Conservation (phyloP, 495 filamentous ascomycete species). For the Monascus purpureus region DNA sequence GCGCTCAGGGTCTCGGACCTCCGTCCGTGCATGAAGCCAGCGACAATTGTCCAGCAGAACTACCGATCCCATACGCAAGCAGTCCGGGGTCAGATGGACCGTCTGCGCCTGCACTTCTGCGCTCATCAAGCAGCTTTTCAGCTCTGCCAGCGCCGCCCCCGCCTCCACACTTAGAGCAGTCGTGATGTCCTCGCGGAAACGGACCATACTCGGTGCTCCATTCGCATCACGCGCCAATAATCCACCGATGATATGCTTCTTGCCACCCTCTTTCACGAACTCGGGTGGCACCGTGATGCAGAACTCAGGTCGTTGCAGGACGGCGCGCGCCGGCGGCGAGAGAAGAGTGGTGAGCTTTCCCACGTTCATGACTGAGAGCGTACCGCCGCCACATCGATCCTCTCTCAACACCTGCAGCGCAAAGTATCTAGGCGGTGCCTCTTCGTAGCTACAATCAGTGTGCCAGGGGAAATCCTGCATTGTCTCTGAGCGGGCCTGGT, state of each 20-base stretch:
- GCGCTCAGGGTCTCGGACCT: constrained; percentile 20
- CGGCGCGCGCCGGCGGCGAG: constrained; percentile 4
- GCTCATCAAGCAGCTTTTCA: constrained; percentile 6
- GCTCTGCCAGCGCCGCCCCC: constrained; percentile 11
- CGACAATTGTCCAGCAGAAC: constrained; percentile 23
- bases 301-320: constrained; percentile 10
- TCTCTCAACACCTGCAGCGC: constrained; percentile 24
- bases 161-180: constrained; percentile 8
- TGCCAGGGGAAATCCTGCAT: constrained; percentile 25
- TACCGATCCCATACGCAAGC: constrained; percentile 14
- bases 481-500: constrained; percentile 24
- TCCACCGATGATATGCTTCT: constrained; percentile 10
- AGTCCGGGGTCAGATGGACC: constrained; percentile 10
- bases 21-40: constrained; percentile 23
- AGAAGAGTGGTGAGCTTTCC: constrained; percentile 10
- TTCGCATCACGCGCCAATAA: constrained; percentile 2
- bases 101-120: constrained; percentile 1
- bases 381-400: constrained; percentile 23
- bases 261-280: constrained; percentile 12
- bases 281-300: constrained; percentile 19
- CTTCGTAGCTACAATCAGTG: constrained; percentile 28
- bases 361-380: constrained; percentile 17
- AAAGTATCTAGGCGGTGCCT: constrained; percentile 20
- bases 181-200: constrained; percentile 20
- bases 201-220: constrained; percentile 5